Conservation (phyloP, 345 rosid species). For the Excoecaria agallocha region DNA sequence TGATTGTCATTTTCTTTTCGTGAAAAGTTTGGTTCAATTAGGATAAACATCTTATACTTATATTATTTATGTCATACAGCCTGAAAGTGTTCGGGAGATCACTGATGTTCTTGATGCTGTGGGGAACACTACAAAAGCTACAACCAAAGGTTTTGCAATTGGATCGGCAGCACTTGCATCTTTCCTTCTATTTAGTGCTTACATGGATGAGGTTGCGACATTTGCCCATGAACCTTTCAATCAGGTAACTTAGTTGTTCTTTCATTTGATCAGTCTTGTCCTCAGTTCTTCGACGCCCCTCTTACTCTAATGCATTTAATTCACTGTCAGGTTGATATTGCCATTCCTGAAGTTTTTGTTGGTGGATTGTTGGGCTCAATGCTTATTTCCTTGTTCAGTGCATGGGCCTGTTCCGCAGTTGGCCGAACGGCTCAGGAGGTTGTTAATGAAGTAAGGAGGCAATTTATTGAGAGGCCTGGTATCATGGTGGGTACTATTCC, state of each 20-base stretch:
- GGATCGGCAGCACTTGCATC: slow-evolving; percentile 99
- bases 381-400: slow-evolving; percentile 95
- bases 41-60: not conserved
- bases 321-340: slow-evolving; percentile 83
- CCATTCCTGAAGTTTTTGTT: slow-evolving; percentile 88
- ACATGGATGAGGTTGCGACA: slow-evolving; percentile 96
- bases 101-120: slow-evolving; percentile 99
- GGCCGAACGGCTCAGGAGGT: slow-evolving; percentile 99
- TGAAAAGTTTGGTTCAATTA: not conserved
- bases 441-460: slow-evolving; percentile 97
- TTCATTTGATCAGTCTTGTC: slow-evolving; percentile 5
- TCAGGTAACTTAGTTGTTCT: slow-evolving; percentile 46
- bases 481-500: slow-evolving; percentile 66
- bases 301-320: slow-evolving; percentile 6
- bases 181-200: slow-evolving; percentile 97
- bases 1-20: slow-evolving; percentile 3
- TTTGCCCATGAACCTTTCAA: slow-evolving; percentile 75
- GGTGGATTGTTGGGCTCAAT: slow-evolving; percentile 96
- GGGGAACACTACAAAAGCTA: slow-evolving; percentile 98
- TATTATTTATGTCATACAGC: slow-evolving; percentile 42
- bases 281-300: not conserved
- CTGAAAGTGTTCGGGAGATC: slow-evolving; percentile 95
- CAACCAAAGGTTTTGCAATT: slow-evolving; percentile 98
- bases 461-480: slow-evolving; percentile 97
- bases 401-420: slow-evolving; percentile 96